A percentile compares a stretch with the other conserved stretches of the same genome.
phyloP scores from a whole-genome alignment of 2,329 filamentous ascomycete species.

The Chaetomiaceae sp. region DNA sequence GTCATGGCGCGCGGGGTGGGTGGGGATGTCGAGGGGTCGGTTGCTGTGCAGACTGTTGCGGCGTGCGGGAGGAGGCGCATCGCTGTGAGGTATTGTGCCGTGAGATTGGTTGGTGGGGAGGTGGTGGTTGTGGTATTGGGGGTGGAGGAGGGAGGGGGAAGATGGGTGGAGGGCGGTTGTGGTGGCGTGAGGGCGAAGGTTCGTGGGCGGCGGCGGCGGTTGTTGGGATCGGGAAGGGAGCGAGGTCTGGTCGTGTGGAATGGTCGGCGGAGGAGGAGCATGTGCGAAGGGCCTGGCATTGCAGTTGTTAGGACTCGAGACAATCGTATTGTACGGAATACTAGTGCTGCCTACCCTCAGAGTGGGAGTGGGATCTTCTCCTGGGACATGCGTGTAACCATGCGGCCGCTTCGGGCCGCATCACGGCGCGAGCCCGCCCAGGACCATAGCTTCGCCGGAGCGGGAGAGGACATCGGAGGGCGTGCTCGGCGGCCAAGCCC shows the following conservation, averaged over 20 bases:
- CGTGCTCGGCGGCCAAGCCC: constrained; percentile 26
- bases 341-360: background rate
- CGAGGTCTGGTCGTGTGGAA: constrained; percentile 5
- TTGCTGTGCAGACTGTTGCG: constrained; percentile 50
- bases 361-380: too few species aligned
- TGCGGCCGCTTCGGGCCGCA: background rate
- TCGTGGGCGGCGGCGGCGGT: constrained; percentile 1
- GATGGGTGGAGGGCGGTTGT: constrained; percentile 32
- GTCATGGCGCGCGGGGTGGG: constrained; percentile 46
- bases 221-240: background rate
- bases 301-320: too few species aligned
- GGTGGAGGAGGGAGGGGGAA: background rate
- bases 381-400: too few species aligned
- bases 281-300: too few species aligned
- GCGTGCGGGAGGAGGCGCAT: constrained; percentile 51
- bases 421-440: background rate
- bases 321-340: too few species aligned
- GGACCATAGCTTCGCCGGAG: constrained; percentile 6
- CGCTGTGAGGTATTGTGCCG: constrained; percentile 45
- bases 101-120: background rate
- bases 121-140: background rate
- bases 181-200: constrained; percentile 24
- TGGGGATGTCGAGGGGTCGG: constrained; percentile 23
- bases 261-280: background rate
- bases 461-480: background rate